These are phyloP conservation scores for Penicillium sp. DNA, from an alignment of 2,329 filamentous ascomycete species.

Conservation along the genomic window DNA sequence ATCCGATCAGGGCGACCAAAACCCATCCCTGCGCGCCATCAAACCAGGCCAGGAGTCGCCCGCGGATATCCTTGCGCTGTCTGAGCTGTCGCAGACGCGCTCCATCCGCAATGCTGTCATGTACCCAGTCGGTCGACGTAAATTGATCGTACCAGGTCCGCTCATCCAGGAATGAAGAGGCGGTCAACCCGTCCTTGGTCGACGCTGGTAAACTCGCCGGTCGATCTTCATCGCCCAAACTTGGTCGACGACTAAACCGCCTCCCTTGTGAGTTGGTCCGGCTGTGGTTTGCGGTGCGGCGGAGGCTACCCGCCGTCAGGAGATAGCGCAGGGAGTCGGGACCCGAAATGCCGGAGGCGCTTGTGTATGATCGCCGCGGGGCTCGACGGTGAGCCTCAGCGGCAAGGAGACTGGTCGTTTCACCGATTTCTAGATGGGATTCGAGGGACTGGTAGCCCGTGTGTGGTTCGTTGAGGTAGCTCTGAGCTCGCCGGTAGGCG, in stretches of 20 bases:
- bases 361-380: slow-evolving; percentile 46
- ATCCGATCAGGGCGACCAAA: slow-evolving; percentile 85
- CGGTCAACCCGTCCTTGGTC: slow-evolving; percentile 60
- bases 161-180: slow-evolving; percentile 75
- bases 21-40: slow-evolving; percentile 95
- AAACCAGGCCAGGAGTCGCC: slow-evolving; percentile 75
- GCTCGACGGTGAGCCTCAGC: slow-evolving; percentile 28
- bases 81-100: slow-evolving; percentile 85
- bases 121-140: slow-evolving; percentile 96
- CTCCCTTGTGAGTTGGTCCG: slow-evolving; percentile 58
- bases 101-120: slow-evolving; percentile 94
- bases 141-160: slow-evolving; percentile 99
- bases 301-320: slow-evolving; percentile 44
- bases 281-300: slow-evolving; percentile 54
- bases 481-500: slow-evolving; percentile 39
- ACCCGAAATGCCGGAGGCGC: slow-evolving; percentile 40
- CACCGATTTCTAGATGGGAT: slow-evolving; percentile 37
- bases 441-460: slow-evolving; percentile 42
- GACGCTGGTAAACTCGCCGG: slow-evolving; percentile 40
- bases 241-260: slow-evolving; percentile 58
- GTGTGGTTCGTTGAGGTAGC: slow-evolving; percentile 40
- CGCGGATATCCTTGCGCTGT: slow-evolving; percentile 80
- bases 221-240: slow-evolving; percentile 59
- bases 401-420: slow-evolving; percentile 46
- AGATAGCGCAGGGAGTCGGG: slow-evolving; percentile 45